Evolutionary conservation across 345 rosid genomes (phyloP).

Genomic region (Gossypium turneri): DNA sequence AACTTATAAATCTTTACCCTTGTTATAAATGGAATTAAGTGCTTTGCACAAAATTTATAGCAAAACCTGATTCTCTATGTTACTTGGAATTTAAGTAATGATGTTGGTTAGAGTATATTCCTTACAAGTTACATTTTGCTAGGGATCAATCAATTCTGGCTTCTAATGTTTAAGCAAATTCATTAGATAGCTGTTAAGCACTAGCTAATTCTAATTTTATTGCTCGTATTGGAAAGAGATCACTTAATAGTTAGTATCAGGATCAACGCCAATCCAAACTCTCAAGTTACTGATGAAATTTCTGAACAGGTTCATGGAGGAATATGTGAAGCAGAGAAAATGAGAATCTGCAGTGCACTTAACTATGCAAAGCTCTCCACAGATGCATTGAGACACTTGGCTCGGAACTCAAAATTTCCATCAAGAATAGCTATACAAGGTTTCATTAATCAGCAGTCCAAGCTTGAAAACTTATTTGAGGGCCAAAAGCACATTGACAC

Average conservation of each 20-base stretch:
- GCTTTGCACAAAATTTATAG: background rate
- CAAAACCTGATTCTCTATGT: background rate
- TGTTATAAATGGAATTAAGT: background rate
- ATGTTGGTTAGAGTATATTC: background rate
- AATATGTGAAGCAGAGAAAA: slow-evolving; percentile 31
- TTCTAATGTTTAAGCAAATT: background rate
- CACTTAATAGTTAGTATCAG: background rate
- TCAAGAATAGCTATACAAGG: slow-evolving; percentile 26
- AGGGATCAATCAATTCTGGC: background rate
- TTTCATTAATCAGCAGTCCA: slow-evolving; percentile 29
- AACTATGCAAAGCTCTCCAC: slow-evolving; percentile 44
- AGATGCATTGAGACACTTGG: slow-evolving; percentile 27
- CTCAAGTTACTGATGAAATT: background rate
- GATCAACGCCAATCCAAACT: background rate
- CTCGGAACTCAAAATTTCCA: slow-evolving; percentile 40
- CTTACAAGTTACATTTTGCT: background rate
- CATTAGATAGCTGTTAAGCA: background rate
- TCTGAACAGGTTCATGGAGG: slow-evolving; percentile 39
- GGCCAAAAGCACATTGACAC: background rate
- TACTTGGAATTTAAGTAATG: background rate
- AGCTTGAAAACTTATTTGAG: slow-evolving; percentile 2
- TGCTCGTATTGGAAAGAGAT: background rate
- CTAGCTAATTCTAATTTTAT: background rate
- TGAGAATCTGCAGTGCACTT: slow-evolving; percentile 31
- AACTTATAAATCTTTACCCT: background rate